These are phyloP conservation scores for Fusarium pseudocircinatum DNA, from an alignment of 2,329 filamentous ascomycete genomes.

Conservation along the genomic window DNA sequence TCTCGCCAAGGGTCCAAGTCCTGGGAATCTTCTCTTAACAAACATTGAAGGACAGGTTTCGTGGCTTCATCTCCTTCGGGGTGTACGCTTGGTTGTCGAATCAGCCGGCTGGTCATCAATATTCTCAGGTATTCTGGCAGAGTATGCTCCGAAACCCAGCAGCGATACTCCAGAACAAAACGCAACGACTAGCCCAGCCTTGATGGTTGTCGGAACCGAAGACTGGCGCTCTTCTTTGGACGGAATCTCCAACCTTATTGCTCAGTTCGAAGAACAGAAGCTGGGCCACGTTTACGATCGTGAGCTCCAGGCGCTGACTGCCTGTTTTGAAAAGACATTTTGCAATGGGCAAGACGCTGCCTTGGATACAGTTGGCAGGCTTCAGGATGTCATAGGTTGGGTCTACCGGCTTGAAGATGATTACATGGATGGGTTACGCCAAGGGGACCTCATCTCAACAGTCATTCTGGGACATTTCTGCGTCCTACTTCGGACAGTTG, in stretches of 20 bases:
- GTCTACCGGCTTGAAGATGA: not conserved
- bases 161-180: accelerated
- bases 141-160: not conserved
- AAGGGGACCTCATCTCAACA: not conserved
- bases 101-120: not conserved
- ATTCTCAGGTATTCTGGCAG: not conserved
- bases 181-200: not conserved
- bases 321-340: not conserved
- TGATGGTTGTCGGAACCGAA: not conserved
- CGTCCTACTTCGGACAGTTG: not conserved
- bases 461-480: not conserved
- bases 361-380: not conserved
- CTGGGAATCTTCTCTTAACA: not conserved
- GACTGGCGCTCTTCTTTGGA: not conserved
- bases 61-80: not conserved
- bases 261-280: not conserved
- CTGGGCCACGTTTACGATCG: not conserved
- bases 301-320: not conserved
- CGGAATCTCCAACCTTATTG: not conserved
- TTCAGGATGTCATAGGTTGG: not conserved
- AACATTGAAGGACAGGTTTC: not conserved
- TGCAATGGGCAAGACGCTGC: not conserved
- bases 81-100: not conserved
- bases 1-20: not conserved
- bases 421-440: not conserved